Conservation (phyloP, 2,329 filamentous ascomycete genomes). For the Trichoderma koningii region DNA sequence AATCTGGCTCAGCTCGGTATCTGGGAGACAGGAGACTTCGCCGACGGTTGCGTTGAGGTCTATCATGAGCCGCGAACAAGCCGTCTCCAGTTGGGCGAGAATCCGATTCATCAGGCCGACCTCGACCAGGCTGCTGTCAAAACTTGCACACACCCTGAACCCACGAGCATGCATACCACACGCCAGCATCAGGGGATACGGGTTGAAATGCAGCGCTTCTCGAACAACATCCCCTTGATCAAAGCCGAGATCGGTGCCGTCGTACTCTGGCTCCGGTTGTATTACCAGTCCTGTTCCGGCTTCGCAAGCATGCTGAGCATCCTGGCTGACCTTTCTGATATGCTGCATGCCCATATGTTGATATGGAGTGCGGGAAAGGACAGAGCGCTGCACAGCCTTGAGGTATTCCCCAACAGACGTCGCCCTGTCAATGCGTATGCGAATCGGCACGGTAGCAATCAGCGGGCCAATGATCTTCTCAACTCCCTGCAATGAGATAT, state of each 20-base stretch:
- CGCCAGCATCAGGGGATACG: constrained; percentile 10
- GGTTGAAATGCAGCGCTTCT: constrained; percentile 14
- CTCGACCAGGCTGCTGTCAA: constrained; percentile 7
- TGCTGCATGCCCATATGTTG: constrained; percentile 32
- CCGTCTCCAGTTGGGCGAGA: background rate
- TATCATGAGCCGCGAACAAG: background rate
- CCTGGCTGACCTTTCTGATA: constrained; percentile 28
- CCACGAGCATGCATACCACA: background rate
- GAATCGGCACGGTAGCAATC: constrained; percentile 37
- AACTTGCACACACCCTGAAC: constrained; percentile 6
- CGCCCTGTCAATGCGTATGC: constrained; percentile 26
- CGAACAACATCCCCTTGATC: constrained; percentile 4
- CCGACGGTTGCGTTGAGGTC: background rate
- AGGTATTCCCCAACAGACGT: constrained; percentile 29
- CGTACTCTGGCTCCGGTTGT: constrained; percentile 15
- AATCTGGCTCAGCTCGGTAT: background rate
- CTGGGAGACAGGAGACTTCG: background rate
- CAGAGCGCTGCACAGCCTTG: constrained; percentile 32
- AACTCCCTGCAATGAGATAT: constrained; percentile 33
- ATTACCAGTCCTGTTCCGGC: constrained; percentile 20
- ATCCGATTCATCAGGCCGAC: background rate
- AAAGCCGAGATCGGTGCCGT: constrained; percentile 10
- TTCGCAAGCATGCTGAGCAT: constrained; percentile 27
- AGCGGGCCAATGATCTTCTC: constrained; percentile 36
- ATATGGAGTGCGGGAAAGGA: constrained; percentile 30